phyloP scores from a whole-genome alignment of 768 basidiomycete species.

The Strobilomyces confusus region DNA sequence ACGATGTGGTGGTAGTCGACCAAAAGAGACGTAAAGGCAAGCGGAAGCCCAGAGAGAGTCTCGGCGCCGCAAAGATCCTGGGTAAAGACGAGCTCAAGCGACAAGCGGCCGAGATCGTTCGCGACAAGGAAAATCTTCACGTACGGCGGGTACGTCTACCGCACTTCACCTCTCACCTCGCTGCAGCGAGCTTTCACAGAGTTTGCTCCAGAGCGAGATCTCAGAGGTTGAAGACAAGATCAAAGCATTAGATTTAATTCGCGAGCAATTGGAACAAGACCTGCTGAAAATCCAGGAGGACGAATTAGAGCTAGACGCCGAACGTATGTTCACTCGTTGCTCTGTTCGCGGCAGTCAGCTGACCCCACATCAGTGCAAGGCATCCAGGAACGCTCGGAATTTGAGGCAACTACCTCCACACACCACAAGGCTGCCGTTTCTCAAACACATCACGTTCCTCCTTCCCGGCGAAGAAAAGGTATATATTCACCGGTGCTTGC shows the following conservation, averaged over 20 bases:
- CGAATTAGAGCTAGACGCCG: slow-evolving; percentile 94
- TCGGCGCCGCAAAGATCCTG: slow-evolving; percentile 64
- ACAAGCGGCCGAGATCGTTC: slow-evolving; percentile 81
- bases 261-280: slow-evolving; percentile 75
- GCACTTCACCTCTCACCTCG: slow-evolving; percentile 1
- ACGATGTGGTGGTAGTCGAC: slow-evolving; percentile 64
- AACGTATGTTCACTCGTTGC: slow-evolving; percentile 55
- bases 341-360: neutral
- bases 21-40: slow-evolving; percentile 33
- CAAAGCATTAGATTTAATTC: slow-evolving; percentile 73
- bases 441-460: slow-evolving; percentile 17
- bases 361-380: slow-evolving; percentile 64
- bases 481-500: neutral
- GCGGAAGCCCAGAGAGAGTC: slow-evolving; percentile 57
- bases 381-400: slow-evolving; percentile 77
- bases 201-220: slow-evolving; percentile 83
- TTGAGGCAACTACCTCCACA: slow-evolving; percentile 49
- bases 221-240: slow-evolving; percentile 89
- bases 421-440: slow-evolving; percentile 17
- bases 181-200: slow-evolving; percentile 41
- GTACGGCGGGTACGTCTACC: slow-evolving; percentile 65
- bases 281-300: slow-evolving; percentile 89
- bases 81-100: slow-evolving; percentile 81
- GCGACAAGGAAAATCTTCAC: slow-evolving; percentile 90
- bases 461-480: slow-evolving; percentile 35